phyloP scores from a whole-genome alignment of 257 asterid species.

The Solanum dulcamara region DNA sequence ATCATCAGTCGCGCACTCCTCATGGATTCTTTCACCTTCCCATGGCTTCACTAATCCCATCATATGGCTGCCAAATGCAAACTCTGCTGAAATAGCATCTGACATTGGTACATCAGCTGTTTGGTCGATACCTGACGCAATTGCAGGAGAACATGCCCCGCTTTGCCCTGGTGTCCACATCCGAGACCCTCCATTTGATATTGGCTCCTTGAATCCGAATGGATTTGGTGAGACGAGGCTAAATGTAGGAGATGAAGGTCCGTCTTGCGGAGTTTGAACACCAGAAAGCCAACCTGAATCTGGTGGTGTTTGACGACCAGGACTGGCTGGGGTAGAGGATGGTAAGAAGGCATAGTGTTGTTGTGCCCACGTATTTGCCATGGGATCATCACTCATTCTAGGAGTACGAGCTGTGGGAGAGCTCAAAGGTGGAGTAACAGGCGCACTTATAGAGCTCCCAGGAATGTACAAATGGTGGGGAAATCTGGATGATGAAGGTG shows the following conservation, averaged over 20 bases:
- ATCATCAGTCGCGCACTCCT: conserved; percentile 84
- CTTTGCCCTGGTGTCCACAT: conserved; percentile 99
- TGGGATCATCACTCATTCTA: conserved; percentile 49
- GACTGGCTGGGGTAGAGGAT: conserved; percentile 82
- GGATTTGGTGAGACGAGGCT: conserved; percentile 79
- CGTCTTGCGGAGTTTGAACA: conserved; percentile 85
- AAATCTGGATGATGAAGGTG: conserved; percentile 49
- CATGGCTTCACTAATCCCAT: conserved; percentile 80
- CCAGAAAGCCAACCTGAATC: conserved; percentile 96
- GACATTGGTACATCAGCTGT: conserved; percentile 86
- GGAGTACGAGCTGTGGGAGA: conserved; percentile 88
- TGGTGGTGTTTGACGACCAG: conserved; percentile 70
- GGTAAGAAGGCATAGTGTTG: conserved; percentile 60
- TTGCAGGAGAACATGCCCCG: conserved; percentile 89
- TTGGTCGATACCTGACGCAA: conserved; percentile 52
- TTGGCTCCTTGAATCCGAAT: conserved; percentile 62
- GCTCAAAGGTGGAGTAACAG: conserved; percentile 93
- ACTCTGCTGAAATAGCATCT: conserved; percentile 78
- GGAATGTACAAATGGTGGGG: conserved; percentile 72
- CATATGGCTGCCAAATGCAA: conserved; percentile 68
- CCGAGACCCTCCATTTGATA: conserved; percentile 76
- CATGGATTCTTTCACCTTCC: conserved; percentile 99
- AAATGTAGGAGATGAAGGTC: conserved; percentile 81
- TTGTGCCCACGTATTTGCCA: conserved; percentile 44
- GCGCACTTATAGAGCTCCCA: conserved; percentile 91